These are phyloP conservation scores for Solanum medicagineum DNA, from an alignment of 257 asterid genomes.

Conservation along the genomic window DNA sequence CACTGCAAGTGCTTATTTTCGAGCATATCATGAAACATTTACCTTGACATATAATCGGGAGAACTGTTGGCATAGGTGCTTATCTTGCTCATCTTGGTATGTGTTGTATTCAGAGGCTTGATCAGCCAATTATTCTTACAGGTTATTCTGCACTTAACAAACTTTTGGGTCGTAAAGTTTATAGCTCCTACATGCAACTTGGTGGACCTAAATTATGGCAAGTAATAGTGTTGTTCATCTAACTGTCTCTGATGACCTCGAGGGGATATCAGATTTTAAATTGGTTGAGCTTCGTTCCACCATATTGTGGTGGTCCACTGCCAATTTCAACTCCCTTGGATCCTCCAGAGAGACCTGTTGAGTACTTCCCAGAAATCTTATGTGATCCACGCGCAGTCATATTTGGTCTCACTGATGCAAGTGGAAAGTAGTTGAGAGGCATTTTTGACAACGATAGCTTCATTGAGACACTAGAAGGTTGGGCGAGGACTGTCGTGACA, in stretches of 20 bases:
- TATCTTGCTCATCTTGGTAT: constrained; percentile 95
- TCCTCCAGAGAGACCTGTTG: constrained; percentile 64
- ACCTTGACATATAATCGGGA: constrained; percentile 85
- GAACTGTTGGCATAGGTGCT: constrained; percentile 98
- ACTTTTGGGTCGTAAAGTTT: constrained; percentile 91
- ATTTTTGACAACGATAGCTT: constrained; percentile 83
- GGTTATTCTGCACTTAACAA: constrained; percentile 95
- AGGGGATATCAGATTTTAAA: constrained; percentile 81
- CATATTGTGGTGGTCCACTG: constrained; percentile 78
- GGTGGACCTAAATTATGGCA: constrained; percentile 99
- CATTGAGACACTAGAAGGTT: constrained; percentile 84
- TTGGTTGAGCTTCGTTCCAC: constrained; percentile 92
- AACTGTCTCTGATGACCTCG: constrained; percentile 91
- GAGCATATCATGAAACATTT: constrained; percentile 86
- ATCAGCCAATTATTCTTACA: constrained; percentile 90
- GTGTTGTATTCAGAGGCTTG: constrained; percentile 94
- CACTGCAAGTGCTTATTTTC: constrained; percentile 89
- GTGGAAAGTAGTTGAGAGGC: constrained; percentile 87
- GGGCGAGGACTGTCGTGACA: constrained; percentile 96
- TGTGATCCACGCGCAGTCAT: constrained; percentile 97
- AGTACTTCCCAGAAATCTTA: constrained; percentile 68
- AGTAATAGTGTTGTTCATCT: constrained; percentile 96
- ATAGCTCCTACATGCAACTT: constrained; percentile 97
- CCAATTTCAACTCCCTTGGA: constrained; percentile 59
- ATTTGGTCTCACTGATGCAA: constrained; percentile 45